Evolutionary conservation across 345 rosid species (phyloP).

Genomic region (Corchorus capsularis): DNA sequence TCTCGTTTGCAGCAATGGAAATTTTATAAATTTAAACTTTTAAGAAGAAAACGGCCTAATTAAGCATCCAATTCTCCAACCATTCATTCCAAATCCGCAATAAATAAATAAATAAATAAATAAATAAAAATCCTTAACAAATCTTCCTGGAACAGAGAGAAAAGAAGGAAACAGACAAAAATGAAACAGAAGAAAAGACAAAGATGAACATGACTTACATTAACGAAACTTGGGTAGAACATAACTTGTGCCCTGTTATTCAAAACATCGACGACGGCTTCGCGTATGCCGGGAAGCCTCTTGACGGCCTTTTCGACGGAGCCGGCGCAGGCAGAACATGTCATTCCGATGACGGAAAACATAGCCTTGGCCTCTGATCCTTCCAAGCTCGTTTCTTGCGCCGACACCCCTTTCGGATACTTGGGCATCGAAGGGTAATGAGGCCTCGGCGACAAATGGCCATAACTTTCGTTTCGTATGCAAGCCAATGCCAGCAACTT

Average conservation of each 20-base stretch:
- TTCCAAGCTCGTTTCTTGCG: constrained; percentile 27
- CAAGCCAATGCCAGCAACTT: constrained; percentile 68
- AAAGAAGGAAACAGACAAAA: neutral
- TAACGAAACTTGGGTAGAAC: constrained; percentile 59
- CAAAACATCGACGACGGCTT: constrained; percentile 75
- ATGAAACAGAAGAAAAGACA: neutral
- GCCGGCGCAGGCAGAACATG: constrained; percentile 90
- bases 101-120: no score
- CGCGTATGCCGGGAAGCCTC: constrained; percentile 77
- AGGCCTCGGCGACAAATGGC: constrained; percentile 48
- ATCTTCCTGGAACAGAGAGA: neutral
- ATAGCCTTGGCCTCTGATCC: constrained; percentile 52
- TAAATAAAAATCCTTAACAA: neutral
- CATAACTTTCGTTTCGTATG: constrained; percentile 54
- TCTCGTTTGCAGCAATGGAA: neutral
- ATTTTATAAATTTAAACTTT: neutral
- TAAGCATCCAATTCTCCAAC: neutral
- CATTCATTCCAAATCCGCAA: neutral
- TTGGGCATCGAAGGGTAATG: constrained; percentile 71
- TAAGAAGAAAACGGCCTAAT: neutral
- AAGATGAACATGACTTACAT: constrained; percentile 44
- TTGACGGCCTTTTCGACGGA: constrained; percentile 91
- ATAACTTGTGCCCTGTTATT: constrained; percentile 67
- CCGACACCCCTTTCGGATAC: constrained; percentile 55
- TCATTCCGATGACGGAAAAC: constrained; percentile 79